Evolutionary conservation across 768 basidiomycete species (phyloP), one percentile per base, ranked within the genome.

Genomic region (Neoboletus subvelutipes): DNA sequence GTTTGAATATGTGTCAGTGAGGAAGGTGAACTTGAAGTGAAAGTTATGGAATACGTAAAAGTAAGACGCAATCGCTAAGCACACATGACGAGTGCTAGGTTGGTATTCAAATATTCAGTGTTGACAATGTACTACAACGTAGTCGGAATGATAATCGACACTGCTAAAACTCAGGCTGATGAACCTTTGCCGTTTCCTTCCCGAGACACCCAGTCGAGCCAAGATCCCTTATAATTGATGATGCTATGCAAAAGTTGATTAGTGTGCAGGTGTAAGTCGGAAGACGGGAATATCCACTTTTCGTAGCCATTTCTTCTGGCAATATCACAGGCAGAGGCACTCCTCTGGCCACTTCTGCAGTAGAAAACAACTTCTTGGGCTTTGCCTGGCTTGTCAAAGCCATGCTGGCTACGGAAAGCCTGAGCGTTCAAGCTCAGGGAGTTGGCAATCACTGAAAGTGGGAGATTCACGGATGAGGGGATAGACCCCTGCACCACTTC

Each of bases 401-500:
- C 87, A 62, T 84, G 82, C 58, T 80, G 83, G 36, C 77, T 74
- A 49, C 77, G 76, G 75, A 93, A 94, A 15, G 75, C 77, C 18
- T 75, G 75, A n/a, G 77, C 67, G 17, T 69, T 67, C 39, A 90
- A 70, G 61, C 83, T 78, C 28, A 98, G 71, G 17, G 90, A 83
- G 39, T 79, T 81, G 33, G 83, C 76, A 40, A 98, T 80, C n/a
- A 80, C 80, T 8, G 89, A 87, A 39, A 98, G 82, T 5, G 95
- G 94, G 20, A 98, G 73, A 71, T 94, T 92, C 66, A 97, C 92
- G 18, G 93, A 82, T 24, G 92, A 93, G 7, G 95, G 95, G 60
- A 98, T 96, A 69, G 88, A 88, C 13, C 95, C 95, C 68, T 93
- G 90, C 15, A 89, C 81, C 43, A 94, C 90, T 70, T 97, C 95